Conservation (phyloP, 2,329 filamentous ascomycete species). For the Emericellopsis cladophorae region DNA sequence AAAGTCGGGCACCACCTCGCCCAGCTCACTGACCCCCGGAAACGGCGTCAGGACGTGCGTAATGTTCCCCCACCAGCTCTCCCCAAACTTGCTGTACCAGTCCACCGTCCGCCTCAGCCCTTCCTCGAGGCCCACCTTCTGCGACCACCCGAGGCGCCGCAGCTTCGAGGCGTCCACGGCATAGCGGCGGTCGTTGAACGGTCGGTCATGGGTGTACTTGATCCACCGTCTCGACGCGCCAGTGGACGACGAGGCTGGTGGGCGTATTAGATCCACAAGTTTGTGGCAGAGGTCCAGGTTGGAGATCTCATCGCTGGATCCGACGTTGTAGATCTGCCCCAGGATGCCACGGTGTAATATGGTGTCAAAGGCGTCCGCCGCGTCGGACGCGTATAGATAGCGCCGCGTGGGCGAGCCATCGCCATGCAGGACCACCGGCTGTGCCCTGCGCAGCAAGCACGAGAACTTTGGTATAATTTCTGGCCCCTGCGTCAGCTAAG, state of each 20-base stretch:
- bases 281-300: conserved; percentile 57
- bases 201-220: conserved; percentile 64
- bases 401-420: conserved; percentile 62
- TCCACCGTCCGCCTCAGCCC: conserved; percentile 53
- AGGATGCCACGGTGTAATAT: conserved; percentile 66
- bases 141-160: conserved; percentile 54
- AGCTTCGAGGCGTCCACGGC: conserved; percentile 60
- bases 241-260: conserved; percentile 23
- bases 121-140: conserved; percentile 50
- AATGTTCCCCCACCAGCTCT: conserved; percentile 63
- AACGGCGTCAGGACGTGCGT: conserved; percentile 56
- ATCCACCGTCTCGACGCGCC: conserved; percentile 51
- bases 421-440: conserved; percentile 62
- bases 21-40: conserved; percentile 42
- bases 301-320: conserved; percentile 65
- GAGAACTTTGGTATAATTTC: conserved; percentile 79
- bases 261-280: conserved; percentile 48
- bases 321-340: conserved; percentile 73
- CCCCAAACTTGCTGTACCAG: conserved; percentile 56
- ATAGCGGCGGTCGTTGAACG: conserved; percentile 66
- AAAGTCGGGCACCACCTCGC: conserved; percentile 39
- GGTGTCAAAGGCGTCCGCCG: conserved; percentile 71
- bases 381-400: conserved; percentile 70
- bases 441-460: conserved; percentile 52
- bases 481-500: conserved; percentile 21